Evolutionary conservation across 83 land plant species (phyloP), one percentile per base, ranked within the genome.

Genomic region (Picea mariana): DNA sequence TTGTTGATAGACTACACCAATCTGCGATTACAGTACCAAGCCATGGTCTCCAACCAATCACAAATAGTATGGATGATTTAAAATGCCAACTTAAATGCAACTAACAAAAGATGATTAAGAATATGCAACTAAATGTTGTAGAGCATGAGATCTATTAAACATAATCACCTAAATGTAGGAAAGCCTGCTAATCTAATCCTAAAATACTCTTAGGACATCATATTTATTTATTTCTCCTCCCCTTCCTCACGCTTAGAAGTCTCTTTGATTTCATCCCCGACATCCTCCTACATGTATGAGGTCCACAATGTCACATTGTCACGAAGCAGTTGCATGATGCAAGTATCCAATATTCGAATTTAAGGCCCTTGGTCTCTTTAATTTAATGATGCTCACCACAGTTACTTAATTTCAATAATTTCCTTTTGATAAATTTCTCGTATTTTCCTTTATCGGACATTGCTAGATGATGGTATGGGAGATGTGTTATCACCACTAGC

Each of bases 281-380:
- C 82, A 47, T 87, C 89, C 72, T 87, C 89, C 89, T 87, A 85
- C 89, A 89, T 89, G 69, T 89, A 89, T 24, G 89, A 89, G 5
- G 89, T 87, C 91, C 91, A 89, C 13, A 89, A 85, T 58, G 91
- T 89, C 24, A 87, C 75, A 75, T 89, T 89, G 58, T 89, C 89
- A 67, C 89, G 82, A 9, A 89, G 91, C 24, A 89, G 40, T 3
- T 38, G 40, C 40, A 38, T 38, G 40, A 38, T 38, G 40, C 38
- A 34, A 34, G 38, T 34, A 34, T 34, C 38, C 38, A 34, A 34
- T 34, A 34, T 34, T 34, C 38, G 38, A 34, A 34, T 34, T 34
- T 34, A 34, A 34, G 38, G 38, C 38, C 38, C 38, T 34, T 34
- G 38, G 38, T 34, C 38, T 34, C 38, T 34, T 34, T 34, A 34